Conservation (phyloP, 208 protist genomes). For the Vickermania ingenoplastis region DNA sequence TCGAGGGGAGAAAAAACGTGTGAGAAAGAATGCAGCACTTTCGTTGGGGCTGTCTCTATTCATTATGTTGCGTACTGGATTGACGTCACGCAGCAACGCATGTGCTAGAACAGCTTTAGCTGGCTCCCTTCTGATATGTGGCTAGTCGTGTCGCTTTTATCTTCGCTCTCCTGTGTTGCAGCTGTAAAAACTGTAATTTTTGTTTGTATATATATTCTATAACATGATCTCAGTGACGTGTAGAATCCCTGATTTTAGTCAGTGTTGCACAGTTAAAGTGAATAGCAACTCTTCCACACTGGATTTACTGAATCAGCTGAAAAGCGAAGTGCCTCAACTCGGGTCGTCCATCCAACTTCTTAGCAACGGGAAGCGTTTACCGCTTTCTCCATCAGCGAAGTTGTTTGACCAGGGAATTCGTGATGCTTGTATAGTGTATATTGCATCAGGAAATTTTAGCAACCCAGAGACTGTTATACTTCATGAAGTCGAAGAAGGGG, state of each 20-base stretch:
- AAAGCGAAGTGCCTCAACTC: conserved; percentile 17
- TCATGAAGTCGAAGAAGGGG: conserved; percentile 51
- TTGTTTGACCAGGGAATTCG: conserved; percentile 53
- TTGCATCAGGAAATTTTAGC: conserved; percentile 37
- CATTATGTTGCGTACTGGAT: too few relatives aligned
- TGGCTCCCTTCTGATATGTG: too few relatives aligned
- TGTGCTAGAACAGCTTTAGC: too few relatives aligned
- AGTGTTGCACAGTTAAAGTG: conserved; percentile 23
- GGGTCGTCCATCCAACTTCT: conserved; percentile 25
- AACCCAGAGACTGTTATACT: conserved; percentile 48
- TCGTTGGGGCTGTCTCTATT: too few relatives aligned
- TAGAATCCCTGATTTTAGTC: conserved; percentile 27
- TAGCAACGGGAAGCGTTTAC: conserved; percentile 52
- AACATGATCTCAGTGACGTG: conserved; percentile 26
- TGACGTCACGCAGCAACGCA: too few relatives aligned
- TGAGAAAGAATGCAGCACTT: too few relatives aligned
- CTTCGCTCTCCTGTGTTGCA: too few relatives aligned
- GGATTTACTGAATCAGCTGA: conserved; percentile 29
- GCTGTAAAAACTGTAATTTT: too few relatives aligned
- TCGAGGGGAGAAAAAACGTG: too few relatives aligned
- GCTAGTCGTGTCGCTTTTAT: too few relatives aligned
- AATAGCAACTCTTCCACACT: conserved; percentile 33
- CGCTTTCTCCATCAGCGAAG: conserved; percentile 14
- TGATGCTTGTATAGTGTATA: conserved; percentile 30
- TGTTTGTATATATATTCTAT: too few relatives aligned